These are phyloP conservation scores for Exophiala viscosa DNA, from an alignment of 2,329 filamentous ascomycete species.

Conservation along the genomic window DNA sequence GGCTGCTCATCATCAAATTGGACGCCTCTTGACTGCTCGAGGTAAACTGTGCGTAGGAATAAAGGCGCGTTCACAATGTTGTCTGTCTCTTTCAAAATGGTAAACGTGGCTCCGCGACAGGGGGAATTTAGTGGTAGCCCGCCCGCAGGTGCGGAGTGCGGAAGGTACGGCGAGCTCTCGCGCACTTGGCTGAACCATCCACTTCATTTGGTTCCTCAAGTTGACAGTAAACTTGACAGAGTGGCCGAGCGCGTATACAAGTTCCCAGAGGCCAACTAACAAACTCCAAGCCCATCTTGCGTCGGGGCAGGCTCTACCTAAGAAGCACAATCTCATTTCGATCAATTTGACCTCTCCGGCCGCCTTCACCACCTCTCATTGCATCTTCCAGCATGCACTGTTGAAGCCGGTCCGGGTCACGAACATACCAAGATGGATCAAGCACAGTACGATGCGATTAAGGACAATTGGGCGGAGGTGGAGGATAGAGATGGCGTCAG, in stretches of 20 bases:
- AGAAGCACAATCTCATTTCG: background rate
- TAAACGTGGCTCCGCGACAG: conserved; percentile 18
- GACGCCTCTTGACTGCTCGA: background rate
- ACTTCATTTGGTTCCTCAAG: background rate
- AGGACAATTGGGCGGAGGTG: conserved; percentile 94
- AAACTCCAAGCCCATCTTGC: background rate
- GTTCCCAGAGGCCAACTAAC: too few species aligned
- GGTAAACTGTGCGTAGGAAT: background rate
- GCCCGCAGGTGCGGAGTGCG: conserved; percentile 12
- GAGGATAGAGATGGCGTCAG: conserved; percentile 95
- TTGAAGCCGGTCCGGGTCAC: conserved; percentile 13
- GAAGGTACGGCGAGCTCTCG: conserved; percentile 16
- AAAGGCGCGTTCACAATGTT: conserved; percentile 1
- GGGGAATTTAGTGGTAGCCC: conserved; percentile 15
- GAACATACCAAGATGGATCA: conserved; percentile 61
- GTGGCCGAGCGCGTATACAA: background rate
- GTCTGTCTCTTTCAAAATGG: conserved; percentile 6
- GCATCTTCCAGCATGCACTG: conserved; percentile 18
- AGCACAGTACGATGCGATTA: conserved; percentile 69
- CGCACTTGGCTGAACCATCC: conserved; percentile 1
- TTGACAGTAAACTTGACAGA: background rate
- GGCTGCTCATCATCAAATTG: conserved; percentile 11
- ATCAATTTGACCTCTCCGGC: background rate
- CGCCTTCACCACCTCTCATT: background rate
- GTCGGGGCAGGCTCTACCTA: background rate